phyloP scores from a whole-genome alignment of 805 yeast species.

The Suhomyces pyralidae region DNA sequence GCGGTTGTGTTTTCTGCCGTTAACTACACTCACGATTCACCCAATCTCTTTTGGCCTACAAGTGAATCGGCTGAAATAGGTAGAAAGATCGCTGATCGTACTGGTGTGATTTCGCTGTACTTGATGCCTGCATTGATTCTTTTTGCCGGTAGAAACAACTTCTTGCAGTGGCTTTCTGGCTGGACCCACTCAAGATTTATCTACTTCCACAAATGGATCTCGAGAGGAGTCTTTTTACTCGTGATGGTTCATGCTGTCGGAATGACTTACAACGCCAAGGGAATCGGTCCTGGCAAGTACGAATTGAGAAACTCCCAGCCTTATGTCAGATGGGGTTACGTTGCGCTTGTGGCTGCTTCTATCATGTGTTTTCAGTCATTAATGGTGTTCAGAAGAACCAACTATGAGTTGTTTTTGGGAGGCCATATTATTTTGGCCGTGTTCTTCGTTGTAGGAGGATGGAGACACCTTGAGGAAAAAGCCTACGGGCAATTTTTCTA shows the following conservation, averaged over 20 bases:
- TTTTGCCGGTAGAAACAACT: constrained; percentile 51
- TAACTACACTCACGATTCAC: constrained; percentile 21
- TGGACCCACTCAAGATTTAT: constrained; percentile 54
- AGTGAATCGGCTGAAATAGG: constrained; percentile 26
- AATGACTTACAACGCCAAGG: constrained; percentile 31
- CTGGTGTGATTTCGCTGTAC: constrained; percentile 49
- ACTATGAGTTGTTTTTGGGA: constrained; percentile 50
- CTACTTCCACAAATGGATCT: constrained; percentile 64
- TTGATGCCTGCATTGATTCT: constrained; percentile 57
- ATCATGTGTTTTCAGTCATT: constrained; percentile 48
- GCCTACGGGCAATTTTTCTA: constrained; percentile 21
- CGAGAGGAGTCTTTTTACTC: constrained; percentile 48
- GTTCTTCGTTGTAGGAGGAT: constrained; percentile 51
- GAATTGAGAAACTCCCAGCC: constrained; percentile 25
- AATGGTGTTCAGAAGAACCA: constrained; percentile 47
- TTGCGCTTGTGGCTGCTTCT: constrained; percentile 32
- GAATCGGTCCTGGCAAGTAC: constrained; percentile 27
- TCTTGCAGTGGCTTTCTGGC: constrained; percentile 21
- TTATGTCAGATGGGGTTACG: constrained; percentile 35
- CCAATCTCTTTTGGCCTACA: constrained; percentile 24
- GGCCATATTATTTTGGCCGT: constrained; percentile 33
- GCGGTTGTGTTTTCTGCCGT: constrained; percentile 26
- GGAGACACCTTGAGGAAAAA: constrained; percentile 47
- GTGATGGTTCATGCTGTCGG: constrained; percentile 49
- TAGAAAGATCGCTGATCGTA: constrained; percentile 51